Percentiles rank a stretch among this genome's conserved stretches.
phyloP scores from a whole-genome alignment of 2,329 filamentous ascomycete genomes.

The Penicillium rolfsii region DNA sequence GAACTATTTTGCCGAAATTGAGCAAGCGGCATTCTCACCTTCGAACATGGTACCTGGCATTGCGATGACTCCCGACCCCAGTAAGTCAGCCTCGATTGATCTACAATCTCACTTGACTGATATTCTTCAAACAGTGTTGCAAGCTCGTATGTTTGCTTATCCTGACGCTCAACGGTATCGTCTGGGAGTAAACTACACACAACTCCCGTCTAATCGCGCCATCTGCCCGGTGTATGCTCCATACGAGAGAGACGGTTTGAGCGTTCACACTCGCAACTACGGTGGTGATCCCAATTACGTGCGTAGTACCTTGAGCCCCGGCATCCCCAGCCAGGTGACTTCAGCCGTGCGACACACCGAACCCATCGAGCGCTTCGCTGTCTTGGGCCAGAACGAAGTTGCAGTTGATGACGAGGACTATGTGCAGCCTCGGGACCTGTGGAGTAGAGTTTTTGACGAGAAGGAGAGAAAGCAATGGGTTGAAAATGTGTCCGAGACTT shows the following conservation, averaged over 20 bases:
- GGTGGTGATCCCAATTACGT: conserved; percentile 63
- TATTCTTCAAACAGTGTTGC: conserved; percentile 51
- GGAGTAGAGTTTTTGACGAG: conserved; percentile 35
- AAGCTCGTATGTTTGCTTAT: conserved; percentile 64
- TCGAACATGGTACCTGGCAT: conserved; percentile 66
- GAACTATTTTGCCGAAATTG: conserved; percentile 69
- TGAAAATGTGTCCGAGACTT: conserved; percentile 28
- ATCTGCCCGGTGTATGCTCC: conserved; percentile 53
- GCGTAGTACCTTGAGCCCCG: conserved; percentile 32
- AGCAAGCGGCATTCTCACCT: conserved; percentile 69
- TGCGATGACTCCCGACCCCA: conserved; percentile 64
- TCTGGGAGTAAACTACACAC: conserved; percentile 47
- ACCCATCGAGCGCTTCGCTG: conserved; percentile 23
- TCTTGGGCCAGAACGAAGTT: conserved; percentile 32
- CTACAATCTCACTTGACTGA: conserved; percentile 18
- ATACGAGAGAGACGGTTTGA: conserved; percentile 49
- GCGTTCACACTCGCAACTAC: conserved; percentile 56
- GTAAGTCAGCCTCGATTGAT: conserved; percentile 20
- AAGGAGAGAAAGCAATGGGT: conserved; percentile 28
- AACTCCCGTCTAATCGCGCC: conserved; percentile 46
- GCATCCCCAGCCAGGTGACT: conserved; percentile 19
- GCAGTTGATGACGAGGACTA: conserved; percentile 36
- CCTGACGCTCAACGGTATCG: conserved; percentile 55
- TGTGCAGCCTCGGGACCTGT: conserved; percentile 36
- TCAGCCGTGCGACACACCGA: conserved; percentile 30